Evolutionary conservation across 306 rosid genomes (phyloP).

Genomic region (Mimosa bimucronata): DNA sequence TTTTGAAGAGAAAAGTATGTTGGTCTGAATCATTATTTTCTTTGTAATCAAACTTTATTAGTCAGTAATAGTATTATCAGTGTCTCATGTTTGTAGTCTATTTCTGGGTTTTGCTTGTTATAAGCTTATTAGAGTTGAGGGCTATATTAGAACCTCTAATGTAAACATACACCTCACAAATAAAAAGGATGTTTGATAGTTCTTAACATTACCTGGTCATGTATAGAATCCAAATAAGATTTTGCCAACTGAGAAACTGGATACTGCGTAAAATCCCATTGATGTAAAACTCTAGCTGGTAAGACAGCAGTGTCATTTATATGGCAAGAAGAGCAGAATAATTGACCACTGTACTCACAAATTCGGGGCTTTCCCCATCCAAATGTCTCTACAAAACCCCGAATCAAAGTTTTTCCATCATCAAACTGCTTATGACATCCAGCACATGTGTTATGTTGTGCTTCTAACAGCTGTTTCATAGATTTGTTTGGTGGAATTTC

Average conservation of each 20-base stretch:
- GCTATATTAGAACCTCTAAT: conserved; percentile 15
- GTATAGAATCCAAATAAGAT: conserved; percentile 92
- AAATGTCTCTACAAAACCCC: conserved; percentile 83
- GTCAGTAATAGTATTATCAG: neutral
- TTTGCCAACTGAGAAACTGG: conserved; percentile 94
- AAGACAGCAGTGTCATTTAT: conserved; percentile 87
- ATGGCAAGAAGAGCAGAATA: conserved; percentile 94
- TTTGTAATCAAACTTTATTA: neutral
- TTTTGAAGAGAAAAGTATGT: neutral
- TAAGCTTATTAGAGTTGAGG: neutral
- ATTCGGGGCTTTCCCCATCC: conserved; percentile 98
- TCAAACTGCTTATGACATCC: conserved; percentile 94
- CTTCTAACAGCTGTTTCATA: conserved; percentile 80
- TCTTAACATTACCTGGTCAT: conserved; percentile 72
- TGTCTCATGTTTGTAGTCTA: neutral
- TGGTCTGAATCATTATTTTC: neutral
- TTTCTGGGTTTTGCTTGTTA: neutral
- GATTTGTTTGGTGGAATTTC: conserved; percentile 84
- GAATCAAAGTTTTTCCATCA: conserved; percentile 71
- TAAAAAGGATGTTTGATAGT: conserved; percentile 12
- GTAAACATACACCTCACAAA: conserved; percentile 25
- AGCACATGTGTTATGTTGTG: conserved; percentile 86
- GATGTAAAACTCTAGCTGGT: conserved; percentile 95
- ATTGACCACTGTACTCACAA: conserved; percentile 90
- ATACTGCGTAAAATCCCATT: conserved; percentile 82